Evolutionary conservation across 1,284 basidiomycete genomes (phyloP), one percentile per base, ranked within the genome.

Genomic region (Microstroma glucosiphilum): DNA sequence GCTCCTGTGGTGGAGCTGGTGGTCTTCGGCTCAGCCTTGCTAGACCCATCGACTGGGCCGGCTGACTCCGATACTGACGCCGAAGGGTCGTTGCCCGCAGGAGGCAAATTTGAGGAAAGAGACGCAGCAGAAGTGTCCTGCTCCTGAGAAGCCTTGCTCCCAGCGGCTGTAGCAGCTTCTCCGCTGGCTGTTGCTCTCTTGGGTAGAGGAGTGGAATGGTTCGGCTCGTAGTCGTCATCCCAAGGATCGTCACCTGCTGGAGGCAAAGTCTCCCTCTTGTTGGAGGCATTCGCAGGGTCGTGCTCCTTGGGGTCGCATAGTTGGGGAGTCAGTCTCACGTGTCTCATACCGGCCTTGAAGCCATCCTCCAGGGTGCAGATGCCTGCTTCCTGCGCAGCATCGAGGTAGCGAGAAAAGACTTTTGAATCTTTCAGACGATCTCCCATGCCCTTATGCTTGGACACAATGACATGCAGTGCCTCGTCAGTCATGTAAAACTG

Each of bases 401-500:
- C 21, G 21, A 54, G 51, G 51, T 54, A 54, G 17, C 26, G 51
- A 25, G 13, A 2, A 54, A 54, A 54, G 13, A 26, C 51, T 6
- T 54, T 25, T 19, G 13, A 23, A 26, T 26, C 26, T 21, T 54
- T 54, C 8, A 23, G 13, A 8, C 26, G 51, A 7, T 19, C n/a
- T 8, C 51, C 51, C 2, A 54, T 26, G 51, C 21, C 13, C 19
- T 54, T 54, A 53, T 61, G 40, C 30, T 60, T 61, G 19, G 6
- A n/a, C 43, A 57, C 25, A 7, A 55, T n/a, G 1, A 8, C n/a
- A 15, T 51, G 57, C 23, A 62, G 26, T 6, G 17, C 7, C n/a
- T 40, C 21, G n/a, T 63, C 61, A 17, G 61, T 30, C 11, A 40
- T 13, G 23, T 42, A 25, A 17, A 54, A 30, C n/a, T 54, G 46